These are phyloP conservation scores for Jimgerdemannia lactiflua DNA, from an alignment of 192 early-diverging fungal genomes.

Conservation along the genomic window DNA sequence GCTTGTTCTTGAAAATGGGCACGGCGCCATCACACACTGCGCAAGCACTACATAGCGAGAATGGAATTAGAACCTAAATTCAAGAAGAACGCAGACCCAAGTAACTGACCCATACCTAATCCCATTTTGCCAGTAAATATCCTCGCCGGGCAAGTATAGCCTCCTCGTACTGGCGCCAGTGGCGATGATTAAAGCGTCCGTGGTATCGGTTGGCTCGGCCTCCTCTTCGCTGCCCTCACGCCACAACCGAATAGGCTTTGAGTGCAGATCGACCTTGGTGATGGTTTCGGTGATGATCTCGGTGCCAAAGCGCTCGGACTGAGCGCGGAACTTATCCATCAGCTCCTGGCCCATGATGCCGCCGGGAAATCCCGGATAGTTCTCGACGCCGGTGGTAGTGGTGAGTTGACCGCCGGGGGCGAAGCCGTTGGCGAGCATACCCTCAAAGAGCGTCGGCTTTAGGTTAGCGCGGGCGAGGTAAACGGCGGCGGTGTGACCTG, in stretches of 20 bases:
- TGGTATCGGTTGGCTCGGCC: conserved; percentile 71
- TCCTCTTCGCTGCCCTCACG: conserved; percentile 73
- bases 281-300: conserved; percentile 90
- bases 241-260: conserved; percentile 86
- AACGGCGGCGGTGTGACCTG: conserved; percentile 92
- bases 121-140: conserved; percentile 94
- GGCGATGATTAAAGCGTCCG: conserved; percentile 87
- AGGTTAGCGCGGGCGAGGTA: conserved; percentile 95
- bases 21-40: conserved; percentile 99
- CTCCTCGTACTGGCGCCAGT: conserved; percentile 98
- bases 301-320: conserved; percentile 87
- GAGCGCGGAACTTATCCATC: conserved; percentile 83
- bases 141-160: conserved; percentile 86
- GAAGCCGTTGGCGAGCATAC: conserved; percentile 89
- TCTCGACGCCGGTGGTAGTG: conserved; percentile 96
- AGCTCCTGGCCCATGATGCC: conserved; percentile 86
- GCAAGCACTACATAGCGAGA: conserved; percentile 61
- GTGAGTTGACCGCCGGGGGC: conserved; percentile 73
- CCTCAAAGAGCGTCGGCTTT: conserved; percentile 92
- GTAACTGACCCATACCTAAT: conserved; percentile 49
- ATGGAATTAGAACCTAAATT: too few relatives aligned
- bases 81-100: too few relatives aligned
- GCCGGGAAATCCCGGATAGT: conserved; percentile 92
- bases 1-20: conserved; percentile 97
- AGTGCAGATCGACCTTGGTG: conserved; percentile 75